Conservation (phyloP, 2,329 filamentous ascomycete species). For the Falciphora oryzae region DNA sequence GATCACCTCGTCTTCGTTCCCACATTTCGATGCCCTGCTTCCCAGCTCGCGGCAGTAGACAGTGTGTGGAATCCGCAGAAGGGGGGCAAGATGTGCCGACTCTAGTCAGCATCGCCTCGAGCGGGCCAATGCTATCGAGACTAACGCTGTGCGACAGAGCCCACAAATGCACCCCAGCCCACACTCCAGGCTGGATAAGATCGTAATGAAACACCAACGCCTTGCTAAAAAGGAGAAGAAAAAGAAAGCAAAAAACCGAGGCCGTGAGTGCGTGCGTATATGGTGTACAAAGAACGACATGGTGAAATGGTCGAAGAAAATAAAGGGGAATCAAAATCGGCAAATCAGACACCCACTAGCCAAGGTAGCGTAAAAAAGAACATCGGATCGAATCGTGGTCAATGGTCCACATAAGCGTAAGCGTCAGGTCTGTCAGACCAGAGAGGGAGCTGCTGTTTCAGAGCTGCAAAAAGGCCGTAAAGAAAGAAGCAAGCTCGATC, state of each 20-base stretch:
- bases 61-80: not conserved
- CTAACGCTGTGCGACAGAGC: too few species aligned
- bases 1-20: not conserved
- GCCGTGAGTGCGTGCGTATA: not conserved
- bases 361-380: not conserved
- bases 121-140: not conserved
- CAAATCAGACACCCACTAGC: not conserved
- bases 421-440: not conserved
- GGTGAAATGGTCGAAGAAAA: not conserved
- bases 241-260: not conserved
- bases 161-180: not conserved
- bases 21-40: not conserved
- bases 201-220: constrained; percentile 5
- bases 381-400: not conserved
- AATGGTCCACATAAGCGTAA: not conserved
- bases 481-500: constrained; percentile 19
- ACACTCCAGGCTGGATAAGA: not conserved
- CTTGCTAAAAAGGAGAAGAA: constrained; percentile 13
- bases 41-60: not conserved
- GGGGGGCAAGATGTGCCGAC: not conserved
- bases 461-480: not conserved
- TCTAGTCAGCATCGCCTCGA: not conserved
- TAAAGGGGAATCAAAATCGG: not conserved
- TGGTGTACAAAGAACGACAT: constrained; percentile 2
- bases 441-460: not conserved